A percentile compares a stretch with the other conserved stretches of the same genome.
phyloP scores from a whole-genome alignment of 306 rosid species.

The Coriaria nepalensis region DNA sequence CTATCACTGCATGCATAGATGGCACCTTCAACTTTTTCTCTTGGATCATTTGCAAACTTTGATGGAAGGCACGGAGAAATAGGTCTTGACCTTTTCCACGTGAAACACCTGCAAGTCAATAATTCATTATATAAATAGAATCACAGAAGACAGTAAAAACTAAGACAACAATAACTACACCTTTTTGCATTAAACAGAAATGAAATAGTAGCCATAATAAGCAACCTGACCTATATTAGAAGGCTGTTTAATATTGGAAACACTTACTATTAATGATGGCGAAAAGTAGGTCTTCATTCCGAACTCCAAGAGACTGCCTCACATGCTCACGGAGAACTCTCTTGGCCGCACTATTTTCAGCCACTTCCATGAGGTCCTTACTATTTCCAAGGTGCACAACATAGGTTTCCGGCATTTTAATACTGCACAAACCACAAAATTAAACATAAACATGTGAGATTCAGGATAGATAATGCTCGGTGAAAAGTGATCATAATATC shows the following conservation, averaged over 20 bases:
- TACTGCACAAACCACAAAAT: slow-evolving; percentile 27
- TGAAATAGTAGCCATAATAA: no score
- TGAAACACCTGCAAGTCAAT: slow-evolving; percentile 62
- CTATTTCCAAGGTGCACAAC: slow-evolving; percentile 98
- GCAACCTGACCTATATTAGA: not conserved
- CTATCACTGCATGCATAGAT: slow-evolving; percentile 70
- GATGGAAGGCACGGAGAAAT: slow-evolving; percentile 71
- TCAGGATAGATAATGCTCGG: no score
- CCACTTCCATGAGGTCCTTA: slow-evolving; percentile 90
- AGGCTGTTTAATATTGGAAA: slow-evolving; percentile 7
- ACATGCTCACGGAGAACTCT: slow-evolving; percentile 91
- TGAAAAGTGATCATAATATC: no score
- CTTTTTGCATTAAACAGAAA: no score
- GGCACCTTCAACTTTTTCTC: slow-evolving; percentile 75
- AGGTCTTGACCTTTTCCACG: slow-evolving; percentile 95
- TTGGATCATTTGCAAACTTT: slow-evolving; percentile 49
- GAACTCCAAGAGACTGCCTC: slow-evolving; percentile 75
- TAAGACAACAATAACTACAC: no score
- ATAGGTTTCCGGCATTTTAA: slow-evolving; percentile 76
- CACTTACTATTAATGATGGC: slow-evolving; percentile 88
- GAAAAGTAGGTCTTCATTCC: slow-evolving; percentile 78
- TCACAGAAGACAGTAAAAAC: not conserved
- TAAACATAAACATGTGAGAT: not conserved
- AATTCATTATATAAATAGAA: slow-evolving; percentile 13
- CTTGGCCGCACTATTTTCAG: slow-evolving; percentile 75